Evolutionary conservation across 768 basidiomycete species (phyloP).

Genomic region (Pisolithus microcarpus): DNA sequence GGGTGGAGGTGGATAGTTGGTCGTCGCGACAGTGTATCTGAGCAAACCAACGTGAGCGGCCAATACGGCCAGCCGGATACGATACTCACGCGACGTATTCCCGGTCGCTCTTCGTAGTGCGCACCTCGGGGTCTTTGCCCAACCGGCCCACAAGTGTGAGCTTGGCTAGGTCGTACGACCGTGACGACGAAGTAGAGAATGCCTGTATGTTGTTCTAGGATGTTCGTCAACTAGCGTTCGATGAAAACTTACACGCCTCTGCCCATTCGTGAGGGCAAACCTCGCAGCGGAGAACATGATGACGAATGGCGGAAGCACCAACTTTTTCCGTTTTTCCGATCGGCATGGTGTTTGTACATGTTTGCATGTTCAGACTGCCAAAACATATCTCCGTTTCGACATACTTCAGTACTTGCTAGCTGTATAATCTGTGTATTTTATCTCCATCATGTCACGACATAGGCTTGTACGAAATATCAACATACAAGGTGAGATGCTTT

Average conservation of each 20-base stretch:
- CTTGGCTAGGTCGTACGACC: constrained; percentile 61
- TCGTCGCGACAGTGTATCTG: constrained; percentile 76
- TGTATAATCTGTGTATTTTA: constrained; percentile 4
- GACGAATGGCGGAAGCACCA: background rate
- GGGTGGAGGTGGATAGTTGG: constrained; percentile 51
- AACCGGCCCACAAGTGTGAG: constrained; percentile 72
- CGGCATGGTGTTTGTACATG: constrained; percentile 1
- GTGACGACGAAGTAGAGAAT: constrained; percentile 55
- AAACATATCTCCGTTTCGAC: constrained; percentile 1
- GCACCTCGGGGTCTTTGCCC: constrained; percentile 62
- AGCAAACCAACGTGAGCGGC: constrained; percentile 1
- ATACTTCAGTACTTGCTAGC: constrained; percentile 1
- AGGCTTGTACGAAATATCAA: constrained; percentile 83
- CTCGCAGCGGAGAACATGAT: constrained; percentile 51
- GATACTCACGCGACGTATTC: constrained; percentile 66
- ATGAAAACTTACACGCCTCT: constrained; percentile 41
- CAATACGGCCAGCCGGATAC: background rate
- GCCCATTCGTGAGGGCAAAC: constrained; percentile 32
- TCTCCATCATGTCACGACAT: constrained; percentile 76
- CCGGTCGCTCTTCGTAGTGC: constrained; percentile 62
- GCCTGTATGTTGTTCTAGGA: constrained; percentile 31
- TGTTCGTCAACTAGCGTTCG: background rate
- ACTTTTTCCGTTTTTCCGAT: background rate
- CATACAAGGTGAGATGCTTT: constrained; percentile 46
- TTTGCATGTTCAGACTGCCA: background rate